Evolutionary conservation across 2,329 filamentous ascomycete species (phyloP).

Genomic region (Botrytis porri): DNA sequence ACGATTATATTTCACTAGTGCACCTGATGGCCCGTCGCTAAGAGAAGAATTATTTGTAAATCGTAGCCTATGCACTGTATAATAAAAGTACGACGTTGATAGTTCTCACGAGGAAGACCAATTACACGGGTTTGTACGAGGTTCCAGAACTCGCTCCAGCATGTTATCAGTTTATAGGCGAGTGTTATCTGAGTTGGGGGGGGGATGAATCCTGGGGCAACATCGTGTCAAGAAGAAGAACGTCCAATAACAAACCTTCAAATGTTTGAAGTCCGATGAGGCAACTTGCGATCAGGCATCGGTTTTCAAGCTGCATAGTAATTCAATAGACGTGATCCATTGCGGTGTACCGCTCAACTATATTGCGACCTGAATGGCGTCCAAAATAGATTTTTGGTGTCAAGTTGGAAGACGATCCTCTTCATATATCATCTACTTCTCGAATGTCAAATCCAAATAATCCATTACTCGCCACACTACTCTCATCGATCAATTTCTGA

Average conservation of each 20-base stretch:
- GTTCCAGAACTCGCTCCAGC: neutral
- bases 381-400: neutral
- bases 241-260: neutral
- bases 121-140: neutral
- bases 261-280: neutral
- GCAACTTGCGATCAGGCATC: no score
- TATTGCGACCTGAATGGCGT: neutral
- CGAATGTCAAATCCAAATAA: slow-evolving; percentile 44
- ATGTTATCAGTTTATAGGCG: neutral
- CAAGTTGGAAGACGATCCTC: neutral
- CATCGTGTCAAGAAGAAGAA: neutral
- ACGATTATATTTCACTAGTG: neutral
- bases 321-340: neutral
- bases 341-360: neutral
- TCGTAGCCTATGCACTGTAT: neutral
- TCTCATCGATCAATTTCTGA: slow-evolving; percentile 48
- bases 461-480: slow-evolving; percentile 51
- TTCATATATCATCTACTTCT: slow-evolving; percentile 23
- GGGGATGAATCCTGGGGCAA: neutral
- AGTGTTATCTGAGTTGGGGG: neutral
- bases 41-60: neutral
- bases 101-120: neutral
- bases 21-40: neutral
- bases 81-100: neutral
- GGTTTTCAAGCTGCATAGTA: neutral